Evolutionary conservation across 768 basidiomycete species (phyloP), one percentile per base, ranked within the genome.

Genomic region (Termitomyces sp.): DNA sequence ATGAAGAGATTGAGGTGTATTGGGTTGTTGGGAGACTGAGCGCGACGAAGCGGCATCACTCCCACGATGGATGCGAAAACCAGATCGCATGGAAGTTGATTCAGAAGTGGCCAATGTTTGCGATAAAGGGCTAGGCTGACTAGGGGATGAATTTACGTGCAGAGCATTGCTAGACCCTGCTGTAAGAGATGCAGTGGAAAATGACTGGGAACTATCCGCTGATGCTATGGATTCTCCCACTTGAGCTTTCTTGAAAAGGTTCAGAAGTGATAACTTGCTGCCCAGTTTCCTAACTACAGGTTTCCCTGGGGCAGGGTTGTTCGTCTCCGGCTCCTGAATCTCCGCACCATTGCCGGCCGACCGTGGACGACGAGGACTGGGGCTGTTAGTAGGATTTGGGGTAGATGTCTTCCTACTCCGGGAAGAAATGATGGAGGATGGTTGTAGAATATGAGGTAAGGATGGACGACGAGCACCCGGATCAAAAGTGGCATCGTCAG

Each of bases 281-380:
- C 79, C 79, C 4, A 88, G 69, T 62, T 76, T 84, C 47, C 74
- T 71, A 32, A 69, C 60, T 11, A 71, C 72, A 23, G 68, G 71
- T 60, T 74, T 68, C 21, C 72, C 71, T 61, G 69, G 66, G 17
- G 68, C 52, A 28, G 72, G 57, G 35, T 70, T 54, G 34, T 40
- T 53, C 4, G 58, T 55, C 5, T 63, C 57, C 12, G 56, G 49
- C 23, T 74, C 67, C 44, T 63, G 73, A 23, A 65, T 71, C 25
- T 88, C 85, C 54, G 83, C 80, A 53, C 78, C 86, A 30, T 77
- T 86, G 5, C 89, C 88, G 37, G 88, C 87, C 39, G 89, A 91
- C 58, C 84, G 78, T 17, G 91, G 89, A 53, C 89, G 76, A 40
- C 76, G 78, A 40, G 76, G 74, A 42, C 68, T 68, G 25, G 64